Evolutionary conservation across 257 asterid species (phyloP).

Genomic region (Solanum sparsipilum): DNA sequence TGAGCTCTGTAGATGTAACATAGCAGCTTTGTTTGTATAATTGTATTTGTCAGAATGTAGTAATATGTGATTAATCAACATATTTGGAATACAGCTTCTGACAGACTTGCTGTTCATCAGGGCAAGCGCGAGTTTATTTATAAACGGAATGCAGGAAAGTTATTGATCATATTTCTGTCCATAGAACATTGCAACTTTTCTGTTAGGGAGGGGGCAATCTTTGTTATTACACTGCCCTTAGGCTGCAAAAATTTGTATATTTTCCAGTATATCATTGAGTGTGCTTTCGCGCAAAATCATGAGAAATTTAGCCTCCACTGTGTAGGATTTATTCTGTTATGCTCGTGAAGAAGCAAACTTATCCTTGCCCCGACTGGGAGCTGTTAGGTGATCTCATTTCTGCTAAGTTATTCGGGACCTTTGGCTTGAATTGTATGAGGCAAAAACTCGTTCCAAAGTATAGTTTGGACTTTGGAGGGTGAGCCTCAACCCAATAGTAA

Average conservation of each 20-base stretch:
- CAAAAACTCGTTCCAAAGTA: background rate
- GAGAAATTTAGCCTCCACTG: background rate
- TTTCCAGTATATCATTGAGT: background rate
- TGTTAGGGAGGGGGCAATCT: background rate
- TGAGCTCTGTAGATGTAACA: constrained; percentile 5
- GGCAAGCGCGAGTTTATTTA: background rate
- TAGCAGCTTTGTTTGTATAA: background rate
- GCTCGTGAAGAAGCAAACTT: background rate
- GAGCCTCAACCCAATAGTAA: background rate
- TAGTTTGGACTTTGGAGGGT: background rate
- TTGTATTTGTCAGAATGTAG: background rate
- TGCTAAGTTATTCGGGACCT: background rate
- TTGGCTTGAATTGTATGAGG: background rate
- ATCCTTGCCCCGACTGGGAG: background rate
- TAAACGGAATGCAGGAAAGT: background rate
- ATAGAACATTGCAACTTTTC: background rate
- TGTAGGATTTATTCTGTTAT: background rate
- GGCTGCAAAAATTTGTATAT: background rate
- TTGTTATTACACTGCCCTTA: background rate
- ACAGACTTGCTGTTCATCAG: background rate
- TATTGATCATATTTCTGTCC: background rate
- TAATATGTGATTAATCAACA: background rate
- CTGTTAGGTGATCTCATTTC: background rate
- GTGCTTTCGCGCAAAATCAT: background rate
- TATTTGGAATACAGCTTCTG: background rate